Conservation (phyloP, 1,284 basidiomycete genomes). For the Schizopora paradoxa region DNA sequence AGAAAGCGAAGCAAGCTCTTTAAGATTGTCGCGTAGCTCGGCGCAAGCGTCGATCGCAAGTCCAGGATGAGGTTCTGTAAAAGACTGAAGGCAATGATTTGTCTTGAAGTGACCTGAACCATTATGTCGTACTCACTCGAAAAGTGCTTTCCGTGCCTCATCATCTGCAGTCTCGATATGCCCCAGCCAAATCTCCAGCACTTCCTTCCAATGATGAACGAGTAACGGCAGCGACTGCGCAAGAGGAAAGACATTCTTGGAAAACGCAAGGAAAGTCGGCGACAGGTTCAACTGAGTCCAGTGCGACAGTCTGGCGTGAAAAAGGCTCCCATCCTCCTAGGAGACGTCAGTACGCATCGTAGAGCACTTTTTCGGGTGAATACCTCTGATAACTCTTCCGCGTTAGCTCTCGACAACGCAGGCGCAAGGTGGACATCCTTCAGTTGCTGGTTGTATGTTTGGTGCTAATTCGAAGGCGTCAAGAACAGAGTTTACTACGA, state of each 20-base stretch:
- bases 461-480: slow-evolving; percentile 42
- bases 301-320: slow-evolving; percentile 60
- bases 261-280: slow-evolving; percentile 69
- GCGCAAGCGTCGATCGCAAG: slow-evolving; percentile 62
- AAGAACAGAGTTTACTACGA: not conserved
- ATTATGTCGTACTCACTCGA: slow-evolving; percentile 53
- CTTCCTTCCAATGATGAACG: slow-evolving; percentile 71
- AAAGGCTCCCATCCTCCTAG: slow-evolving; percentile 70
- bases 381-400: slow-evolving; percentile 59
- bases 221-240: slow-evolving; percentile 77
- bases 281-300: slow-evolving; percentile 80
- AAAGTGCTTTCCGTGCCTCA: slow-evolving; percentile 59
- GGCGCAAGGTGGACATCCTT: slow-evolving; percentile 71
- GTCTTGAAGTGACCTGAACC: slow-evolving; percentile 18
- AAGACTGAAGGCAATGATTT: slow-evolving; percentile 45
- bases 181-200: slow-evolving; percentile 57
- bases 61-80: slow-evolving; percentile 73
- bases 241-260: slow-evolving; percentile 52
- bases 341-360: slow-evolving; percentile 9
- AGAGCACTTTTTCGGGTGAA: slow-evolving; percentile 19
- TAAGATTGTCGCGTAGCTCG: slow-evolving; percentile 52
- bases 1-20: slow-evolving; percentile 52
- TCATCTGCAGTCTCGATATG: slow-evolving; percentile 56
- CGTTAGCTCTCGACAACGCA: slow-evolving; percentile 48
- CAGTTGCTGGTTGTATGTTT: slow-evolving; percentile 63